Evolutionary conservation across 2,329 filamentous ascomycete genomes (phyloP), one percentile per base, ranked within the genome.

Genomic region (Chaetothyriales sp.): DNA sequence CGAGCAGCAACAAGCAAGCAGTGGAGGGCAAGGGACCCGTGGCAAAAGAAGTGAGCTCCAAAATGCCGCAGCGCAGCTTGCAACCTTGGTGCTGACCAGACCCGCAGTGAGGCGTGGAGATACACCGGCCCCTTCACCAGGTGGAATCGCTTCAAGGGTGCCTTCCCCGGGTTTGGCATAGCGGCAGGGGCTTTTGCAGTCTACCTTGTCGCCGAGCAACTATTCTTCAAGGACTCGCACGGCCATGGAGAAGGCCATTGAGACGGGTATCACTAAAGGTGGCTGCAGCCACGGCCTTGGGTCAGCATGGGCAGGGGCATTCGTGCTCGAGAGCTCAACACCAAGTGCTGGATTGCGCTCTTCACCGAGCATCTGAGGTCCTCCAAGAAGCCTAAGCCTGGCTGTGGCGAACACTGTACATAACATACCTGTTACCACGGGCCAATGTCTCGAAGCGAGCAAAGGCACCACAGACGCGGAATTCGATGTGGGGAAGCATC

Each of bases 121-220:
- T 95, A 95, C 76, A 82, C 78, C 37, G 92, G 90, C 58, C 83
- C 80, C 51, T 97, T 95, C 76, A 84, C 83, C 60, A 81, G 90
- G 63, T 85, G 76, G 73, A 94, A 95, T 73, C 85, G 92, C 62
- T 92, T 95, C 76, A 89, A 83, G 73, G 75, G 78, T 64, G 76
- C 81, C 58, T 88, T 98, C 67, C 92, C 92, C 40, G 92, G 92
- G 56, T 77, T 98, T 63, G 92, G 92, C 58, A 94, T 90, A 62
- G 92, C 89, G 29, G 85, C 85, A 4, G 89, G 92, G 54, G 89
- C 90, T 46, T 98, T 98, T 69, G 81, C 84, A 48, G 83, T 75
- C 57, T 98, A 98, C 74, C 88, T 89, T 69, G 81, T 79, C 55
- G 94, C 88, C 70, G 92, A 98, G 74, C 80, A 92, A 69, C 72